A percentile compares a stretch with the other conserved stretches of the same genome.
phyloP scores from a whole-genome alignment of 192 early-diverging fungal species.

The Umbelopsis vinacea region DNA sequence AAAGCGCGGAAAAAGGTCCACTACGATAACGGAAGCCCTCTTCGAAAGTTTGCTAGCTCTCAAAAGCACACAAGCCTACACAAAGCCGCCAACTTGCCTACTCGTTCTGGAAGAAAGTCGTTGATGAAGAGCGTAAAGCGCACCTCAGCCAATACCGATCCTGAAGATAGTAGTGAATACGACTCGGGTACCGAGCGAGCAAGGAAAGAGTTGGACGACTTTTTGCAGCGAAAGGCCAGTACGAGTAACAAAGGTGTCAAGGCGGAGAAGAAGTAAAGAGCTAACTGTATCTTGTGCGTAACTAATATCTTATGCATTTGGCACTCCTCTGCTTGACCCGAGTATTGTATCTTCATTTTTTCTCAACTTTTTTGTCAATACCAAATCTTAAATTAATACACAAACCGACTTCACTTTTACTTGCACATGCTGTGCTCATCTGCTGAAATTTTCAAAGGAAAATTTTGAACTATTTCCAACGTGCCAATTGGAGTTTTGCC shows the following conservation, averaged over 20 bases:
- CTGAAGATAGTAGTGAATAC: slow-evolving; percentile 9
- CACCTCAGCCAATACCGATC: not conserved
- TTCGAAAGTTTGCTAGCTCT: not conserved
- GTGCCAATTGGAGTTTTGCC: no score
- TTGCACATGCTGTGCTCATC: no score
- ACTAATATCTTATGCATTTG: no score
- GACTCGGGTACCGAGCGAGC: slow-evolving; percentile 10
- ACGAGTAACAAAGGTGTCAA: not conserved
- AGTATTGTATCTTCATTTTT: no score
- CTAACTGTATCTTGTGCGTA: no score
- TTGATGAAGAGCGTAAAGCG: not conserved
- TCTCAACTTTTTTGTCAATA: no score
- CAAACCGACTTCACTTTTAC: no score
- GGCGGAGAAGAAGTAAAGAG: not conserved
- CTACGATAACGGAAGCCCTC: not conserved
- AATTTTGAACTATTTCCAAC: no score
- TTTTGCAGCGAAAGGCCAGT: not conserved
- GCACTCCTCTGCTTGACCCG: no score
- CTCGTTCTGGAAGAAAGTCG: not conserved
- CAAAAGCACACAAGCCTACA: not conserved
- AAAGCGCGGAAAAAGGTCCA: not conserved
- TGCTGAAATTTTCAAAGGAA: no score
- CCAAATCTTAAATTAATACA: no score
- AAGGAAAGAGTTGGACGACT: slow-evolving; percentile 1
- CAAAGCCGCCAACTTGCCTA: not conserved